Base-by-base conservation (phyloP, 2,329 filamentous ascomycete genomes). In the Pseudopyrenochaeta lycopersici region DNA sequence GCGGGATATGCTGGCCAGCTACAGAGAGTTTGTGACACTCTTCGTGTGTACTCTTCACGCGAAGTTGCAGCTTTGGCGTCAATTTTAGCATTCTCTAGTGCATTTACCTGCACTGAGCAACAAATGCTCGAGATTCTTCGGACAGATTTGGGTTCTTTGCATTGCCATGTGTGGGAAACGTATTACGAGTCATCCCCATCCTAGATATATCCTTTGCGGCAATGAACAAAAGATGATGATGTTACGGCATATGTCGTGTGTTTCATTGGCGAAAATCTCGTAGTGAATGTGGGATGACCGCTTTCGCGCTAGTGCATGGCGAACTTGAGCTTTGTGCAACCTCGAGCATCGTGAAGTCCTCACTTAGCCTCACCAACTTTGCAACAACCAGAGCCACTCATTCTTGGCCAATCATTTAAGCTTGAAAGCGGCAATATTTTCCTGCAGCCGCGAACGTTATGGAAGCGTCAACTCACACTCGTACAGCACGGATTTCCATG, bases 181-280 rank as follows among this genome's bases (percentile, higher is more conserved):
- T 71, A 67, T 71, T 56, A 74, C 63, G 67, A 69, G 68, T 68
- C 61, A 66, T 51, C 66, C 62, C 65, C 62, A 65, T 62, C 56
- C 65, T 73, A 67, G 63, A 71, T 68, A 68, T 66, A 66, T 70
- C 63, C 62, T 67, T 67, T 66, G 64, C 63, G 72, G 70, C 68
- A 73, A 74, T 71, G 64, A 67, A 66, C 55, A 65, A 73, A 70
- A 67, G 62, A 68, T 67, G 66, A 72, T 72, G 68, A 70, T 64
- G 62, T 65, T 67, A 68, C 56, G 66, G 58, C 65, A 66, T 61
- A 65, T 56, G 35, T 44, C 45, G 45, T 38, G 32, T 53, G 50
- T 39, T 42, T 54, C 33, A 65, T 69, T 67, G 59, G 65, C 46
- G 62, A 64, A 60, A 51, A 49, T 56, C 42, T 14, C 11, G 20